Conservation (phyloP, 768 basidiomycete genomes). For the Albatrellus ellisii region DNA sequence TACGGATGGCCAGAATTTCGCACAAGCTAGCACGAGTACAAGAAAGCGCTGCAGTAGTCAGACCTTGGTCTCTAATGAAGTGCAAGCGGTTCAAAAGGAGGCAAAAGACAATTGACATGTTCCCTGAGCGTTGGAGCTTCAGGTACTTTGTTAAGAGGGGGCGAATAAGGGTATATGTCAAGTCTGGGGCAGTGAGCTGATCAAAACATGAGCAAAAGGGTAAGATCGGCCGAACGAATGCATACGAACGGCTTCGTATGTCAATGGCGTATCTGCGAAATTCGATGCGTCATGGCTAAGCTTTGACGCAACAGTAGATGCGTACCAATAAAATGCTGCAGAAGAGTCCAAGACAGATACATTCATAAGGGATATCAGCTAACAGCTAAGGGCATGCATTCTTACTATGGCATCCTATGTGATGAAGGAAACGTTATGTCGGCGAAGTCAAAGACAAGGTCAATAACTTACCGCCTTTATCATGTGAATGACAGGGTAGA, state of each 20-base stretch:
- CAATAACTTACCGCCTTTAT: no score
- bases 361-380: neutral
- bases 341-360: neutral
- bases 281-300: slow-evolving; percentile 2
- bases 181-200: slow-evolving; percentile 73
- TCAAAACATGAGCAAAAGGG: slow-evolving; percentile 1
- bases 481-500: slow-evolving; percentile 75
- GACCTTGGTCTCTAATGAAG: slow-evolving; percentile 66
- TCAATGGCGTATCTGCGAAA: slow-evolving; percentile 64
- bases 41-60: slow-evolving; percentile 59
- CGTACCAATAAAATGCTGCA: slow-evolving; percentile 59
- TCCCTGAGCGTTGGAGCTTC: slow-evolving; percentile 54
- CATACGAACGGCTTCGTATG: slow-evolving; percentile 57
- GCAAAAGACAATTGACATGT: slow-evolving; percentile 80
- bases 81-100: slow-evolving; percentile 79
- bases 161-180: slow-evolving; percentile 81
- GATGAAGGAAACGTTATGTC: no score
- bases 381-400: neutral
- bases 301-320: slow-evolving; percentile 2
- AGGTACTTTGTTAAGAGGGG: slow-evolving; percentile 84
- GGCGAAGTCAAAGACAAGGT: no score
- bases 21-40: slow-evolving; percentile 70
- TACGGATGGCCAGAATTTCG: slow-evolving; percentile 78
- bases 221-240: neutral
- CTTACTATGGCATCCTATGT: slow-evolving; percentile 4